These are phyloP conservation scores for Colletotrichum sp. DNA, from an alignment of 2,329 filamentous ascomycete species.

Conservation along the genomic window DNA sequence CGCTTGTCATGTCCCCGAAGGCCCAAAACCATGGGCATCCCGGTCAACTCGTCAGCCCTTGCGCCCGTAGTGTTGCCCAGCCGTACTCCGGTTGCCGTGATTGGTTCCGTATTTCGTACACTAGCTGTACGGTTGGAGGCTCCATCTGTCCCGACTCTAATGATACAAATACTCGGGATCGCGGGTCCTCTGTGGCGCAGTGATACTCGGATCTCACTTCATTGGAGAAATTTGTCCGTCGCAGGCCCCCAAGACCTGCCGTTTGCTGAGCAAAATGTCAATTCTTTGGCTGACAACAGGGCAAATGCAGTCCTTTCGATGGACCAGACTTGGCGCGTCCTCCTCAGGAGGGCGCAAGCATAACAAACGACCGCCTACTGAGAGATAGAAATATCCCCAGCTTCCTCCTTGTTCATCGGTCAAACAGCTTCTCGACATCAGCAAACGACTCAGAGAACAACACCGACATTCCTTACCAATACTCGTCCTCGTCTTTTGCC, in stretches of 20 bases:
- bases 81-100: background rate
- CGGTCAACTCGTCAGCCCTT: background rate
- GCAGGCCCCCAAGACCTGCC: background rate
- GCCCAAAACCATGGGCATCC: background rate
- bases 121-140: background rate
- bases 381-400: background rate
- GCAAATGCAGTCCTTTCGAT: background rate
- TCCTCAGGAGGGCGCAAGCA: background rate
- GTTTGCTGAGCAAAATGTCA: background rate
- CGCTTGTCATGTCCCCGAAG: background rate
- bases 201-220: background rate
- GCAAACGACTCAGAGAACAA: background rate
- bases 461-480: background rate
- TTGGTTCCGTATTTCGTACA: background rate
- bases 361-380: background rate
- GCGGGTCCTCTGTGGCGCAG: slow-evolving; percentile 2
- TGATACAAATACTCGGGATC: background rate
- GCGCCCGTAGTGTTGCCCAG: background rate
- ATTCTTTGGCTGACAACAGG: background rate
- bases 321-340: background rate
- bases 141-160: background rate
- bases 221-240: background rate
- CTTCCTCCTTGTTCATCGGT: background rate
- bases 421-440: background rate
- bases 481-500: background rate